A percentile compares a stretch with the other conserved stretches of the same genome.
These are phyloP conservation scores for Terfezia boudieri DNA, from an alignment of 495 filamentous ascomycete genomes.

Conservation along the genomic window DNA sequence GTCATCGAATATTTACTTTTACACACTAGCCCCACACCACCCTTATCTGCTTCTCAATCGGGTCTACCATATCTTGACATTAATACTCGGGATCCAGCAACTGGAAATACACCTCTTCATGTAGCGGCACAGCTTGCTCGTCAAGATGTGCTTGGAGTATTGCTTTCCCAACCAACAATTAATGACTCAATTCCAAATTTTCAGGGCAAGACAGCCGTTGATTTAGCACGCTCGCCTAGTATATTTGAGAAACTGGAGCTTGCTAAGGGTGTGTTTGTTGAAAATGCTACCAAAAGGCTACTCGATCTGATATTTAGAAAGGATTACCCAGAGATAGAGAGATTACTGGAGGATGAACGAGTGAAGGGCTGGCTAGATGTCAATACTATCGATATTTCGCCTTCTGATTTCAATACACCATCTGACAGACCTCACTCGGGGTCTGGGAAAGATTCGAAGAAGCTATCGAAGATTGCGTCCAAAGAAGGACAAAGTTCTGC, in stretches of 20 bases:
- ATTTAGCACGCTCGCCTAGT: slow-evolving; percentile 71
- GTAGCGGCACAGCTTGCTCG: slow-evolving; percentile 66
- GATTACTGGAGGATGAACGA: slow-evolving; percentile 58
- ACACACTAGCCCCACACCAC: slow-evolving; percentile 31
- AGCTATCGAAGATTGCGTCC: not conserved
- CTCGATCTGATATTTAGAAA: slow-evolving; percentile 47
- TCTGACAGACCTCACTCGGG: slow-evolving; percentile 42
- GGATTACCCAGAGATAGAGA: slow-evolving; percentile 54
- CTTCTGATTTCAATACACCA: slow-evolving; percentile 19
- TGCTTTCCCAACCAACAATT: slow-evolving; percentile 57
- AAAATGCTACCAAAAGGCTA: slow-evolving; percentile 59
- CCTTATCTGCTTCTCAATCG: slow-evolving; percentile 15
- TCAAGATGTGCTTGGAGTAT: slow-evolving; percentile 48
- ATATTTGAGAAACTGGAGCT: slow-evolving; percentile 93
- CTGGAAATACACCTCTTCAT: slow-evolving; percentile 86
- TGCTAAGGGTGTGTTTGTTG: slow-evolving; percentile 70
- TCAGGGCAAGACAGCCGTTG: slow-evolving; percentile 63
- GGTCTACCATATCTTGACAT: slow-evolving; percentile 36
- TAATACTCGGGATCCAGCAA: slow-evolving; percentile 60
- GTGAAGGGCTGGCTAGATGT: slow-evolving; percentile 73
- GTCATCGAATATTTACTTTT: slow-evolving; percentile 91
- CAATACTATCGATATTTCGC: slow-evolving; percentile 56
- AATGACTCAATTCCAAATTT: slow-evolving; percentile 86
- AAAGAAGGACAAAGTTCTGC: not conserved
- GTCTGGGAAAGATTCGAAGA: not conserved